Percentiles rank a stretch among this genome's conserved stretches.
Conservation (phyloP, 2,329 filamentous ascomycete species). For the Colletotrichum tofieldiae region DNA sequence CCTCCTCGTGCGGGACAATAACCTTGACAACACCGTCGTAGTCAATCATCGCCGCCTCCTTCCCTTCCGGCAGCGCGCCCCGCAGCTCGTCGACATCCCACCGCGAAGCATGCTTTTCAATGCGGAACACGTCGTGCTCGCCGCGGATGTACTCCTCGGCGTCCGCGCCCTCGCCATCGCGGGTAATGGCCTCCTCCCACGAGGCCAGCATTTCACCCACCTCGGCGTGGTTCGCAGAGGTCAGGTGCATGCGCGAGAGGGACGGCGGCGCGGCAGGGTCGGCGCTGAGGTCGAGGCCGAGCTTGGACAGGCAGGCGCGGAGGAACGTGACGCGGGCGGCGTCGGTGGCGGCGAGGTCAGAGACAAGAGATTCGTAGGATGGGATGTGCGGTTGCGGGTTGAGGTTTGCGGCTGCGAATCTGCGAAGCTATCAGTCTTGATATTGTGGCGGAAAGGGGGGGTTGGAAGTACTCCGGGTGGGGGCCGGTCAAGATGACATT, state of each 20-base stretch:
- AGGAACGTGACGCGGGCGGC: conserved; percentile 80
- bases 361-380: conserved; percentile 79
- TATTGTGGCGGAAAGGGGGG: not conserved
- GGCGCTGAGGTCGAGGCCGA: conserved; percentile 84
- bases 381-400: conserved; percentile 76
- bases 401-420: conserved; percentile 87
- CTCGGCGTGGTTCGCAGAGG: conserved; percentile 75
- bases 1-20: conserved; percentile 79
- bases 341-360: conserved; percentile 79
- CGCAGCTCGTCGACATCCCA: conserved; percentile 72
- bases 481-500: conserved; percentile 86
- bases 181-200: conserved; percentile 78
- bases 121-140: conserved; percentile 86
- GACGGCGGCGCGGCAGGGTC: conserved; percentile 80
- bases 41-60: conserved; percentile 77
- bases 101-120: conserved; percentile 77
- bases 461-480: conserved; percentile 82
- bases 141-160: conserved; percentile 80
- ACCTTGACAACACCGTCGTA: conserved; percentile 82
- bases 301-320: conserved; percentile 82
- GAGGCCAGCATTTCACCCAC: conserved; percentile 78
- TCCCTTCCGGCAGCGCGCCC: conserved; percentile 61
- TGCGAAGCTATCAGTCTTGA: conserved; percentile 53
- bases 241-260: conserved; percentile 87
- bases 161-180: conserved; percentile 58